Evolutionary conservation across 495 filamentous ascomycete genomes (phyloP), one percentile per base, ranked within the genome.

Genomic region (Entonaema liquescens): DNA sequence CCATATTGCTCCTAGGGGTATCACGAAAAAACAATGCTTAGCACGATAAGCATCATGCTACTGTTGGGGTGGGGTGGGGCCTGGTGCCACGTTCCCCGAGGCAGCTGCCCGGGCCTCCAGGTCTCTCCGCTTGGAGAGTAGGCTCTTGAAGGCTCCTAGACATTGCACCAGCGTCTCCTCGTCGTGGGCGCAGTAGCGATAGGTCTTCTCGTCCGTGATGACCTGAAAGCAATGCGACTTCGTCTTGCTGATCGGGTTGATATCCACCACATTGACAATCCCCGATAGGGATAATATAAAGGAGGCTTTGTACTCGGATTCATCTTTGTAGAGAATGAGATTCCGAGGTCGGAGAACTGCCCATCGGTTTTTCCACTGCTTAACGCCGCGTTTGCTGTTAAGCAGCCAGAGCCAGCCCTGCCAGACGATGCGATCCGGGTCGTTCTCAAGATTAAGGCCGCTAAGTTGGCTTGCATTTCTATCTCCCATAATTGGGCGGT

Each of bases 281-380:
- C 86, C 89, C 5, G 88, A 83, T 73, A 98, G 86, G 2, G 91
- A 89, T 50, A 98, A 83, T 72, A 99, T 90, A 59, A 94, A 90
- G 64, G 91, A 81, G 2, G 95, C 92, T 17, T 91, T 91, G 77
- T 98, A 98, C 81, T 99, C 95, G 78, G 89, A 79, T 31, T 96
- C 94, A 73, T 94, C 90, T 79, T 98, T 98, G 82, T 99, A 98
- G 21, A 98, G 88, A 6, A 93, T 92, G 53, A 98, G 79, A 59
- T 92, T 92, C 65, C 91, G 90, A 0, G 93, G 90, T 35, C 94
- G 91, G n/a, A 98, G 81, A 0, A 99, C 95, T 0, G 90, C 90
- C 95, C 95, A 99, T 33, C 92, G 84, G 68, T 92, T 91, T 83
- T 97, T 98, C 95, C 95, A 99, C 74, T 95, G 92, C 35, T 91